Percentiles rank a stretch among this genome's conserved stretches.
Evolutionary conservation across 768 basidiomycete genomes (phyloP).

Genomic region (Suillus alpinus): DNA sequence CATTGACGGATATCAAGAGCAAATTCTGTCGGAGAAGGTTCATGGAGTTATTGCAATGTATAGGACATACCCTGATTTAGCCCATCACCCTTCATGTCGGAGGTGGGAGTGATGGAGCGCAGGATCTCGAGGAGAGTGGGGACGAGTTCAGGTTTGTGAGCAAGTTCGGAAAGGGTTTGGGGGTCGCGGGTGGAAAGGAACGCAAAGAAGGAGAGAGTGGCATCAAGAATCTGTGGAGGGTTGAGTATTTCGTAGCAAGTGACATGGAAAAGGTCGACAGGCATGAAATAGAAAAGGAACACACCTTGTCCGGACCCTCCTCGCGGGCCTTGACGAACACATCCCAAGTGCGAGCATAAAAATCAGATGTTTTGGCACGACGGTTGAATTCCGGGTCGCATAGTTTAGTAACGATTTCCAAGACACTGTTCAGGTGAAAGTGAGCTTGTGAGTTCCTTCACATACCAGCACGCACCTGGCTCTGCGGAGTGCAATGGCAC

Average conservation of each 20-base stretch:
- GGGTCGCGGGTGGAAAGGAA: slow-evolving; percentile 62
- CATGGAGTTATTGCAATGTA: background rate
- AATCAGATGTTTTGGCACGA: slow-evolving; percentile 76
- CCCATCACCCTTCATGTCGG: background rate
- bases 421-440: slow-evolving; percentile 44
- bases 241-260: background rate
- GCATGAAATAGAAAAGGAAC: slow-evolving; percentile 16
- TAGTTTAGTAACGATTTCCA: slow-evolving; percentile 74
- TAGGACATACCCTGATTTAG: background rate
- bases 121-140: slow-evolving; percentile 46
- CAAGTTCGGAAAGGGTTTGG: slow-evolving; percentile 53
- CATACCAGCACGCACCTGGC: slow-evolving; percentile 50
- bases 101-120: slow-evolving; percentile 11
- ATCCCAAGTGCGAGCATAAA: slow-evolving; percentile 67
- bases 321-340: slow-evolving; percentile 57
- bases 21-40: background rate
- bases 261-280: background rate
- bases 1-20: background rate
- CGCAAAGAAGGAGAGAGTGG: slow-evolving; percentile 58
- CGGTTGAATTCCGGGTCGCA: slow-evolving; percentile 75
- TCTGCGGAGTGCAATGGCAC: slow-evolving; percentile 55
- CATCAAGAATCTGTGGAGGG: slow-evolving; percentile 57
- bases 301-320: slow-evolving; percentile 58
- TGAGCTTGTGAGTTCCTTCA: background rate
- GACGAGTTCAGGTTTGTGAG: slow-evolving; percentile 34